Base-by-base conservation (phyloP, 1,139 yeast genomes). In the Lodderomyces metapsilosis region DNA sequence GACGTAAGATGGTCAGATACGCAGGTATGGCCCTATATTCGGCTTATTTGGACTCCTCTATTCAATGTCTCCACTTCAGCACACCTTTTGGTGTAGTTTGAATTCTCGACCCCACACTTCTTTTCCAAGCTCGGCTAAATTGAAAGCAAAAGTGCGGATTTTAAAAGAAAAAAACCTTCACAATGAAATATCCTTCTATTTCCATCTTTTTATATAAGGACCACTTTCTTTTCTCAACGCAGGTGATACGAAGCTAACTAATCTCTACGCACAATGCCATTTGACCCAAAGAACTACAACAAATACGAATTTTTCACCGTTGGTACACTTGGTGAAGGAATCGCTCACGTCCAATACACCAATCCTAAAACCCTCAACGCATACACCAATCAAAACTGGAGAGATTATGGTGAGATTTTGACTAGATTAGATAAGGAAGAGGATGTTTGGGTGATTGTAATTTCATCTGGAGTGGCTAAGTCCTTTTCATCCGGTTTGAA, bases 401-500 rank as follows among this genome's bases (percentile, higher is more conserved):
- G 65, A 34, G 81, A 80, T 45, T 84, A 78, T 57, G 66, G 72
- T 33, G 65, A 61, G 11, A 65, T 84, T 13, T 70, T 86, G 46
- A 59, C 60, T 24, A 54, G 57, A 37, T 69, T 86, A 25, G 80
- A 78, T 43, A 44, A 50, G 2, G 75, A 74, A 13, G 66, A 71
- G 7, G 62, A 59, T 2, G 76, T 81, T 35, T 73, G 77, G 23
- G 78, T 73, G 20, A 77, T 84, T 34, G 53, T 72, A 40, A 71
- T 86, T 5, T 66, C 87, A 1, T 75, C 83, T 1, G 81, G 82
- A 0, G 66, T 59, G 1, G 85, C 85, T 16, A 63, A 60, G 36
- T 70, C 83, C 1, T 84, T 86, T 53, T 70, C 83, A 21, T 72
- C 88, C 9, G 95, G 95, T 0, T 68, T 86, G 47, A 84, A 86